These are phyloP conservation scores for Podila minutissima DNA, from an alignment of 192 early-diverging fungal genomes.

Conservation along the genomic window DNA sequence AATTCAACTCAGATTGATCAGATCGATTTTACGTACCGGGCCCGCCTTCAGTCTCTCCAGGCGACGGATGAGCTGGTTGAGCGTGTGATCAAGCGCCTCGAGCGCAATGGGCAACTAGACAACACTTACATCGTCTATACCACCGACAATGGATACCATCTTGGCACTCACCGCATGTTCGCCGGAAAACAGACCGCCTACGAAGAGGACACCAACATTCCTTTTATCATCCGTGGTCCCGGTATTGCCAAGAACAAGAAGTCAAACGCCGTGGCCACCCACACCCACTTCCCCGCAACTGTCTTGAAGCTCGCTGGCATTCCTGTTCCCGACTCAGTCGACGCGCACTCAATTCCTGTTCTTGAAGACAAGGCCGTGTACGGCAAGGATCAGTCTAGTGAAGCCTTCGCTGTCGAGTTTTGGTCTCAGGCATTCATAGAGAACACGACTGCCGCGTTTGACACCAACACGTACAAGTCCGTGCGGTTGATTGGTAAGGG, in stretches of 20 bases:
- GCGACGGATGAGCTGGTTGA: slow-evolving; percentile 73
- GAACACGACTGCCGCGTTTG: slow-evolving; percentile 18
- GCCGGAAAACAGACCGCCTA: slow-evolving; percentile 70
- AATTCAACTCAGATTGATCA: slow-evolving; percentile 41
- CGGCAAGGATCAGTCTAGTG: slow-evolving; percentile 57
- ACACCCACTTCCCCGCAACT: slow-evolving; percentile 71
- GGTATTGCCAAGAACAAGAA: slow-evolving; percentile 60
- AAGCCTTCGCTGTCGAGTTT: slow-evolving; percentile 64
- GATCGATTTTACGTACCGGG: slow-evolving; percentile 63
- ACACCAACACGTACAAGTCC: slow-evolving; percentile 63
- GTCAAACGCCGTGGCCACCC: slow-evolving; percentile 57
- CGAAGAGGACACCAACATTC: slow-evolving; percentile 74
- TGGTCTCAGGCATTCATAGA: slow-evolving; percentile 48
- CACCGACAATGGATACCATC: slow-evolving; percentile 75
- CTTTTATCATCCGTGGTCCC: slow-evolving; percentile 70
- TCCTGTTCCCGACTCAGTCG: slow-evolving; percentile 53
- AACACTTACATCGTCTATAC: slow-evolving; percentile 73
- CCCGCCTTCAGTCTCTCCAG: slow-evolving; percentile 64
- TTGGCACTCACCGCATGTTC: slow-evolving; percentile 68
- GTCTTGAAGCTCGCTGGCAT: slow-evolving; percentile 64
- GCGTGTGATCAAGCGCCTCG: slow-evolving; percentile 58
- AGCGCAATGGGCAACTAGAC: slow-evolving; percentile 59
- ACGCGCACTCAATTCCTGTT: slow-evolving; percentile 67
- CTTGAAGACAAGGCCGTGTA: slow-evolving; percentile 45
- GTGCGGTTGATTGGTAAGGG: slow-evolving; percentile 59